Evolutionary conservation across 2,329 filamentous ascomycete species (phyloP).

Genomic region (Monosporascus sp.): DNA sequence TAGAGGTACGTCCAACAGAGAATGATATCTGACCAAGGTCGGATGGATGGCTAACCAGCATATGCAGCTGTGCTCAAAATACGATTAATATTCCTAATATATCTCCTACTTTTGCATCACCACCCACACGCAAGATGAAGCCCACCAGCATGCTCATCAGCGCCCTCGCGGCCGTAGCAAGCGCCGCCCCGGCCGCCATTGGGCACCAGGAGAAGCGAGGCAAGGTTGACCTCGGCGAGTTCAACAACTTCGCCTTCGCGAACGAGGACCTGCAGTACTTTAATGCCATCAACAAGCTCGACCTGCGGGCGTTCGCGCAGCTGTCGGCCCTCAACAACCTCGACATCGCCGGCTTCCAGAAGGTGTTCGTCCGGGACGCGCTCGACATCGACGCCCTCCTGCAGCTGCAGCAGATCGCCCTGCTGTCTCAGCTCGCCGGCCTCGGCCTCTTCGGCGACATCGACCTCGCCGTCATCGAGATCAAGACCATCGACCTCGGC

Average conservation of each 20-base stretch:
- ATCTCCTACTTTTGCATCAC: slow-evolving; percentile 14
- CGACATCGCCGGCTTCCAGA: slow-evolving; percentile 29
- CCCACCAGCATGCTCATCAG: slow-evolving; percentile 39
- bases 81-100: slow-evolving; percentile 29
- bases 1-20: slow-evolving; percentile 27
- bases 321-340: slow-evolving; percentile 35
- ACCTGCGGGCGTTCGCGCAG: slow-evolving; percentile 24
- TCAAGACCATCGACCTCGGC: slow-evolving; percentile 36
- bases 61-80: slow-evolving; percentile 40
- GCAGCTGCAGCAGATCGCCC: slow-evolving; percentile 29
- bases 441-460: slow-evolving; percentile 41
- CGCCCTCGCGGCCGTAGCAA: slow-evolving; percentile 38
- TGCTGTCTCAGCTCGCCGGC: slow-evolving; percentile 30
- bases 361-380: slow-evolving; percentile 39
- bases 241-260: slow-evolving; percentile 25
- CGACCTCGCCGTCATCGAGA: slow-evolving; percentile 39
- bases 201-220: slow-evolving; percentile 16
- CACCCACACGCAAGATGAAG: slow-evolving; percentile 42
- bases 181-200: slow-evolving; percentile 34
- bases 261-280: slow-evolving; percentile 35
- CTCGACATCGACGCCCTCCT: slow-evolving; percentile 43
- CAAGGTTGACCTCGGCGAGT: slow-evolving; percentile 27
- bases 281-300: slow-evolving; percentile 25
- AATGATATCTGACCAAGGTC: background rate
- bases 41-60: slow-evolving; percentile 13